These are phyloP conservation scores for Pythium sp. DNA, from an alignment of 352 stramenopile genomes.

Conservation along the genomic window DNA sequence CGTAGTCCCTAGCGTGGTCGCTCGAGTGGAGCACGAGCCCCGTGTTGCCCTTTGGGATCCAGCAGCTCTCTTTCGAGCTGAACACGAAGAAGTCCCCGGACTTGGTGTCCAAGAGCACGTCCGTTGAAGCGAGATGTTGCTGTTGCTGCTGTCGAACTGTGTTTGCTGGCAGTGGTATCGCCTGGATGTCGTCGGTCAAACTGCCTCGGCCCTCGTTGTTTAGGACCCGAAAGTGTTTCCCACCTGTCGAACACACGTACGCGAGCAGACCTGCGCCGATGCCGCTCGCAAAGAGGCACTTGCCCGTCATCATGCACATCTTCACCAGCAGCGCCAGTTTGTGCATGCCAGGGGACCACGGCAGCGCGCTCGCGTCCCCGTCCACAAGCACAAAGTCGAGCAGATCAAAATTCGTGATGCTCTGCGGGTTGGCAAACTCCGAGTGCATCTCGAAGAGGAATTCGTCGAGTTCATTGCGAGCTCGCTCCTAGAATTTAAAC, in stretches of 20 bases:
- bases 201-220: constrained; percentile 62
- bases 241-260: constrained; percentile 71
- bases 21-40: constrained; percentile 67
- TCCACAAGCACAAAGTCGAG: constrained; percentile 82
- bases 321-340: constrained; percentile 68
- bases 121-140: constrained; percentile 12
- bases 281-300: constrained; percentile 69
- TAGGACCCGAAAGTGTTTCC: constrained; percentile 52
- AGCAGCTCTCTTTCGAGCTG: constrained; percentile 27
- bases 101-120: constrained; percentile 68
- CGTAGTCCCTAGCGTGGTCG: constrained; percentile 54
- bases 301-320: constrained; percentile 89
- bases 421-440: constrained; percentile 52
- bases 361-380: constrained; percentile 56
- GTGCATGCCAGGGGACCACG: constrained; percentile 58
- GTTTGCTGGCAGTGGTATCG: constrained; percentile 30
- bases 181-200: constrained; percentile 37
- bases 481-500: constrained; percentile 41
- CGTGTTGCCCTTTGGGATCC: constrained; percentile 75
- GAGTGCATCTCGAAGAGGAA: constrained; percentile 80
- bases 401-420: constrained; percentile 77
- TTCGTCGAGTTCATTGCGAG: constrained; percentile 58
- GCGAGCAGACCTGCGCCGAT: constrained; percentile 57
- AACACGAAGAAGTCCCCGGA: constrained; percentile 73
- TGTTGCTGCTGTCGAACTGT: neutral